Conservation (phyloP, 805 yeast species). For the Teunomyces lycoperdinae region DNA sequence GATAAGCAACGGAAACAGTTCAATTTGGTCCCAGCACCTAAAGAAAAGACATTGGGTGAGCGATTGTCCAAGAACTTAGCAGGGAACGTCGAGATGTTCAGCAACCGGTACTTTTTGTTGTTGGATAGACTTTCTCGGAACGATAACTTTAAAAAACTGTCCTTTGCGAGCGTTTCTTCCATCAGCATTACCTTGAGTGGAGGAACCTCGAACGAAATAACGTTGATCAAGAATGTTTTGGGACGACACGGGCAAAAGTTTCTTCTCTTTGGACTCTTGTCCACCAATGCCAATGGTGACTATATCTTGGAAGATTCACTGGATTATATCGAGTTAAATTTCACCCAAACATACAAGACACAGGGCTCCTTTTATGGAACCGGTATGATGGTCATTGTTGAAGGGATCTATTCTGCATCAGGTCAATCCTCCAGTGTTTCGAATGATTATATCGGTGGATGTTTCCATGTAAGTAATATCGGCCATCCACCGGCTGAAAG, state of each 20-base stretch:
- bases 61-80: conserved; percentile 14
- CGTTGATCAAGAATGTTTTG: conserved; percentile 76
- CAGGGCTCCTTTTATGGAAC: conserved; percentile 63
- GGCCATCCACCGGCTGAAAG: conserved; percentile 89
- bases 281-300: conserved; percentile 60
- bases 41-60: conserved; percentile 3
- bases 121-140: conserved; percentile 73
- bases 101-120: conserved; percentile 57
- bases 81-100: conserved; percentile 39
- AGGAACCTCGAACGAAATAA: conserved; percentile 39
- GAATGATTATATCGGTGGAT: conserved; percentile 35
- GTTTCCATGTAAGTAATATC: conserved; percentile 70
- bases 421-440: conserved; percentile 41
- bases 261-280: conserved; percentile 72
- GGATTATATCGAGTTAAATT: conserved; percentile 67
- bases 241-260: conserved; percentile 83
- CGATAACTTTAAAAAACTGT: conserved; percentile 62
- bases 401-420: conserved; percentile 77
- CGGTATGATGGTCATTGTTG: conserved; percentile 78
- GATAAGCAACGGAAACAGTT: conserved; percentile 63
- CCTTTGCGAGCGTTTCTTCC: conserved; percentile 44
- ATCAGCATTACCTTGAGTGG: conserved; percentile 20
- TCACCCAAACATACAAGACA: conserved; percentile 59
- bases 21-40: conserved; percentile 25
- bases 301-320: conserved; percentile 80